A percentile compares a stretch with the other conserved stretches of the same genome.
Evolutionary conservation across 169 alveolate species (phyloP).

Genomic region (Cryptosporidium viatorum): DNA sequence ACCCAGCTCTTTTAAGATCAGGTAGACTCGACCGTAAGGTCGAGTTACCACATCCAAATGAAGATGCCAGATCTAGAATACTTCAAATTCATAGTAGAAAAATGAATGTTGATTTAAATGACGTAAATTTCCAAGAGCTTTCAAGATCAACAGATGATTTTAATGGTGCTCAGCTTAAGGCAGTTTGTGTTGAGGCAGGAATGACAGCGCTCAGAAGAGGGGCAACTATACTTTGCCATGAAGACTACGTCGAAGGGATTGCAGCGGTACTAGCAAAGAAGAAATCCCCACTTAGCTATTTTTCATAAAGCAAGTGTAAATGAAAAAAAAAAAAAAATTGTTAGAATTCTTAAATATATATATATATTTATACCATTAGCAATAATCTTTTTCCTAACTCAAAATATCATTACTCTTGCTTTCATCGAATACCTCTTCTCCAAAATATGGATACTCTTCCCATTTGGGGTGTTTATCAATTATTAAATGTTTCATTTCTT

Average conservation of each 20-base stretch:
- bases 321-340: neutral
- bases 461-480: conserved; percentile 81
- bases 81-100: conserved; percentile 98
- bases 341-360: conserved; percentile 19
- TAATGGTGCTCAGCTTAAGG: conserved; percentile 99
- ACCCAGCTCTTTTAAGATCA: conserved; percentile 99
- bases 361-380: conserved; percentile 30
- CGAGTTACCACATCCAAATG: conserved; percentile 98
- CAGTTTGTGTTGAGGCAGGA: conserved; percentile 99
- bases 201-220: conserved; percentile 99
- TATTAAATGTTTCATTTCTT: conserved; percentile 77
- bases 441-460: conserved; percentile 78
- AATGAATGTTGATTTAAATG: conserved; percentile 98
- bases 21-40: conserved; percentile 99
- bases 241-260: conserved; percentile 98
- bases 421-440: conserved; percentile 60
- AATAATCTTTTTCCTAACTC: conserved; percentile 36
- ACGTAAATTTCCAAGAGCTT: conserved; percentile 98
- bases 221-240: conserved; percentile 96
- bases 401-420: conserved; percentile 7
- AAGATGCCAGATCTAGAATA: conserved; percentile 94
- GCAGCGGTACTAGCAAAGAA: conserved; percentile 97
- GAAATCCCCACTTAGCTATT: conserved; percentile 96
- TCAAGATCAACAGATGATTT: conserved; percentile 98
- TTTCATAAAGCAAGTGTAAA: conserved; percentile 82